phyloP scores from a whole-genome alignment of 805 yeast genomes.

The Ogataea zsoltii region DNA sequence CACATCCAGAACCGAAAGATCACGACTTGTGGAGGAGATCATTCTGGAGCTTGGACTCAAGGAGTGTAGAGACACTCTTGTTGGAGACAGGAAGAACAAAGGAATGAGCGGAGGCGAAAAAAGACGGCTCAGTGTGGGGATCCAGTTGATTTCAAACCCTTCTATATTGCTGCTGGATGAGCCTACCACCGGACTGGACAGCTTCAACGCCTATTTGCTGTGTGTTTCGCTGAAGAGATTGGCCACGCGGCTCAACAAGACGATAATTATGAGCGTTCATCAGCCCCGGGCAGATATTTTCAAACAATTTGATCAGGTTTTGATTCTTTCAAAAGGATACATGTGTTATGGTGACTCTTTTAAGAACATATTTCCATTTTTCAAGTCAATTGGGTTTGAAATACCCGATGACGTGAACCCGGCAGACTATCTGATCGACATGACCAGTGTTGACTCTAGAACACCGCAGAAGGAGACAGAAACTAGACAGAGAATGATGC shows the following conservation, averaged over 20 bases:
- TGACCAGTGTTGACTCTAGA: slow-evolving; percentile 56
- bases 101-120: slow-evolving; percentile 87
- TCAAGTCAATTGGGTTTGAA: slow-evolving; percentile 43
- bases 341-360: slow-evolving; percentile 47
- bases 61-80: slow-evolving; percentile 59
- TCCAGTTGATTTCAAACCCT: slow-evolving; percentile 76
- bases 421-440: slow-evolving; percentile 60
- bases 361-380: slow-evolving; percentile 46
- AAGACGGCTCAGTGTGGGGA: slow-evolving; percentile 72
- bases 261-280: slow-evolving; percentile 75
- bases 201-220: slow-evolving; percentile 68
- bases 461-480: slow-evolving; percentile 36
- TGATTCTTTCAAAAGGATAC: slow-evolving; percentile 66
- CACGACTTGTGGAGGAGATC: slow-evolving; percentile 55
- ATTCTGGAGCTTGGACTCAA: slow-evolving; percentile 64
- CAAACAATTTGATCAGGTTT: slow-evolving; percentile 62
- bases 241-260: slow-evolving; percentile 57
- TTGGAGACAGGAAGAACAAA: slow-evolving; percentile 52
- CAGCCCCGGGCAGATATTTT: slow-evolving; percentile 83
- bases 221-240: slow-evolving; percentile 60
- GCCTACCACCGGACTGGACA: slow-evolving; percentile 86
- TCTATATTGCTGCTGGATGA: slow-evolving; percentile 78
- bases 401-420: slow-evolving; percentile 55
- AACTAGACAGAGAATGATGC: slow-evolving; percentile 36
- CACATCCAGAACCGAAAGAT: slow-evolving; percentile 45